A percentile compares a stretch with the other conserved stretches of the same genome.
phyloP scores from a whole-genome alignment of 345 rosid species.

The Hypericum perforatum region DNA sequence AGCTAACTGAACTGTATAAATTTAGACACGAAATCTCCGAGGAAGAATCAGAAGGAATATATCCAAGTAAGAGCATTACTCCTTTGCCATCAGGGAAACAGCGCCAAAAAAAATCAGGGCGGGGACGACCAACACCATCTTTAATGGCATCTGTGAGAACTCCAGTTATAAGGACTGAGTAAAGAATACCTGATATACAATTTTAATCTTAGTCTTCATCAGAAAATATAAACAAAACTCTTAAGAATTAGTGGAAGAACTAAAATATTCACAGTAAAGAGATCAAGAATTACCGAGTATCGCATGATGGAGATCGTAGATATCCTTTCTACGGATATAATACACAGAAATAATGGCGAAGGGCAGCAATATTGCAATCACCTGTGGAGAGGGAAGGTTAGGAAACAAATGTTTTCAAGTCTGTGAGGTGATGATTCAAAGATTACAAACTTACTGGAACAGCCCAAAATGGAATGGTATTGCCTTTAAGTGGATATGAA shows the following conservation, averaged over 20 bases:
- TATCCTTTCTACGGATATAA: conserved; percentile 64
- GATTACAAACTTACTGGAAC: conserved; percentile 55
- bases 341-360: conserved; percentile 40
- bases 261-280: conserved; percentile 1
- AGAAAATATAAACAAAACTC: not conserved
- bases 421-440: not conserved
- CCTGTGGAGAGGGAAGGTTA: conserved; percentile 30
- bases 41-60: not conserved
- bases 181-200: conserved; percentile 56
- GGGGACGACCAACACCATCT: conserved; percentile 90
- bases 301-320: conserved; percentile 88
- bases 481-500: conserved; percentile 59
- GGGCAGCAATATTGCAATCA: conserved; percentile 62
- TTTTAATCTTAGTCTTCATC: conserved; percentile 6
- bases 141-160: conserved; percentile 89
- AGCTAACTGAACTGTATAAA: not conserved
- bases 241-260: conserved; percentile 10
- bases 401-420: not conserved
- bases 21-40: not conserved
- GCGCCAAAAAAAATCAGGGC: conserved; percentile 96
- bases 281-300: conserved; percentile 46
- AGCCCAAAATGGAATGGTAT: conserved; percentile 79
- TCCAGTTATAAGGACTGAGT: conserved; percentile 62
- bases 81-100: conserved; percentile 88
- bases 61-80: conserved; percentile 29